These are phyloP conservation scores for Purpureocillium takamizusanense DNA, from an alignment of 2,329 filamentous ascomycete genomes.

Conservation along the genomic window DNA sequence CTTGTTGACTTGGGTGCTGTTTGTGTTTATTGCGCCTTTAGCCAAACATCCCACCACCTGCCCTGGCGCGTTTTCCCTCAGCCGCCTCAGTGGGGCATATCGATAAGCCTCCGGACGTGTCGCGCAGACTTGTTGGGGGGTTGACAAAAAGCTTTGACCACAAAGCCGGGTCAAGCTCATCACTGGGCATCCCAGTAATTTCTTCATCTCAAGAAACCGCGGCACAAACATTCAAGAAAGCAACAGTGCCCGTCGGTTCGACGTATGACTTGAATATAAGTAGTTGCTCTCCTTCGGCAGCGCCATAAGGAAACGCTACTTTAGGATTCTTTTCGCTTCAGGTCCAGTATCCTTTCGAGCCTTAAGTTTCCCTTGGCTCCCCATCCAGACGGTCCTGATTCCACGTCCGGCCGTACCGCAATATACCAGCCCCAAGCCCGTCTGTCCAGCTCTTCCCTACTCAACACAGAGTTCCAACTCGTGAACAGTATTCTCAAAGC, in stretches of 20 bases:
- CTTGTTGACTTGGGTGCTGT: conserved; percentile 2
- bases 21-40: conserved; percentile 4
- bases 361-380: conserved; percentile 68
- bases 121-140: no score
- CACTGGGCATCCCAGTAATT: no score
- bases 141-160: no score
- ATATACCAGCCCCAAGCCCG: conserved; percentile 79
- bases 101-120: conserved; percentile 5
- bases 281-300: no score
- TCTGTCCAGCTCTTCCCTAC: conserved; percentile 58
- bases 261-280: no score
- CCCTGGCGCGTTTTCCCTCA: not conserved
- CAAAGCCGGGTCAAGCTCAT: no score
- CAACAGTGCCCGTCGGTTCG: not conserved
- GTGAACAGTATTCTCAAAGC: conserved; percentile 63
- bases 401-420: conserved; percentile 65
- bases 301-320: not conserved
- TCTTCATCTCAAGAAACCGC: no score
- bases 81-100: conserved; percentile 7
- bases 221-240: no score
- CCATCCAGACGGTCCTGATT: conserved; percentile 68
- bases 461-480: conserved; percentile 63
- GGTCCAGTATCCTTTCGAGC: conserved; percentile 54
- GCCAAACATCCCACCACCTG: not conserved
- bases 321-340: conserved; percentile 32